phyloP scores from a whole-genome alignment of 2,329 filamentous ascomycete species.

The Biscogniauxia marginata region DNA sequence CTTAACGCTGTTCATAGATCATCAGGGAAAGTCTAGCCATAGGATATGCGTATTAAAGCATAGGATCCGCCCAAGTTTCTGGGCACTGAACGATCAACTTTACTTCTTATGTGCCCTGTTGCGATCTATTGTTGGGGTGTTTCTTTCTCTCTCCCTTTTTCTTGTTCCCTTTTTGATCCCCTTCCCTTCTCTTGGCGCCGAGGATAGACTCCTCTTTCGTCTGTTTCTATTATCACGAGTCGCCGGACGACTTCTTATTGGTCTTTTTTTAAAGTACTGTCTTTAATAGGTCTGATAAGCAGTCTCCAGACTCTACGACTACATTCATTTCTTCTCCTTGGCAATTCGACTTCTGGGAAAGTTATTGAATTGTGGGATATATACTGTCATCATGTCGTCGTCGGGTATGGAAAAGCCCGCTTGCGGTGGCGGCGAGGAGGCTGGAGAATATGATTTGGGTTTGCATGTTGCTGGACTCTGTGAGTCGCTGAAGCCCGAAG shows the following conservation, averaged over 20 bases:
- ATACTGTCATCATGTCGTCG: conserved; percentile 5
- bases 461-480: conserved; percentile 43
- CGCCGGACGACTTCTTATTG: conserved; percentile 38
- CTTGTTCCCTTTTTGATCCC: conserved; percentile 13
- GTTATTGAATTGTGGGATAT: conserved; percentile 12
- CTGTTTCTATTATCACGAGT: conserved; percentile 30
- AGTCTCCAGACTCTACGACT: conserved; percentile 26
- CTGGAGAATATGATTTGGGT: conserved; percentile 42
- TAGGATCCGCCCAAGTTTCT: conserved; percentile 10
- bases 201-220: conserved; percentile 24
- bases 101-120: conserved; percentile 14
- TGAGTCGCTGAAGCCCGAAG: conserved; percentile 28
- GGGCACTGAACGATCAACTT: conserved; percentile 17
- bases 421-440: conserved; percentile 37
- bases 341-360: conserved; percentile 4
- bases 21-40: conserved; percentile 14
- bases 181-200: conserved; percentile 24
- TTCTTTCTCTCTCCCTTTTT: conserved; percentile 22
- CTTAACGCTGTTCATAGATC: conserved; percentile 21
- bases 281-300: conserved; percentile 12
- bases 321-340: conserved; percentile 12
- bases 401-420: conserved; percentile 34
- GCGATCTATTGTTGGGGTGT: conserved; percentile 21
- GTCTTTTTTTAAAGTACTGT: conserved; percentile 11
- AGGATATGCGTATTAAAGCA: not conserved